Base-by-base conservation (phyloP, 495 filamentous ascomycete genomes). In the Penicillium dipodomyicola region DNA sequence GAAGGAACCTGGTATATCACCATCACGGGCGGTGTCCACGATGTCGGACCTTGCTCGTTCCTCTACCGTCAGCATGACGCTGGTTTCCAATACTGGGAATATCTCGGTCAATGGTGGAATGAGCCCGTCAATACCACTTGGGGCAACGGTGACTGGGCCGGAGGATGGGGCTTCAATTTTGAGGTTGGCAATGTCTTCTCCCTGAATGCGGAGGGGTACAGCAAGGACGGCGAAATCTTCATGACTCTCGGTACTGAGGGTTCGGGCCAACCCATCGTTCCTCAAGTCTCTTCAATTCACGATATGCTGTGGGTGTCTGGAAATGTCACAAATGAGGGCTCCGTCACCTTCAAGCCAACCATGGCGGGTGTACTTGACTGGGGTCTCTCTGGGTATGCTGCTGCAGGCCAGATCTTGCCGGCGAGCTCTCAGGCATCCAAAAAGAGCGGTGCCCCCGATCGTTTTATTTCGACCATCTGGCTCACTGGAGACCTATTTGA, bases 301-400 rank as follows among this genome's bases (percentile, higher is more conserved):
- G 60, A 57, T 27, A 60, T 62, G 63, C 45, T 65, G 33, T 65
- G 63, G 63, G 60, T 52, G 1, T 30, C 60, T 3, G 63, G 63
- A 1, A 42, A 49, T 37, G 43, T 65, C 4, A 44, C 54, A 11
- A 52, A 54, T 30, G 22, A 54, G 5, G 51, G 49, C 10, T 35
- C 35, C 2, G 43, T 54, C 9, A 17, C 27, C 8, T 65, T 65
- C 54, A 58, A 49, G 17, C 63, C 63, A 4, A 47, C 46, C 41
- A 65, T 65, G 63, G 63, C 54, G 11, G 63, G 63, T 57, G 51
- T 62, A 11, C 51, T 65, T 22, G 63, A 65, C 60, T 65, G 63
- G 60, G 63, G 63, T 8, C 15, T 47, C 11, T 57, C 60, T 1
- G 57, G 49, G 1, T 65, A 65, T 35, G 63, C 63, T 1, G 63